Base-by-base conservation (phyloP, 495 filamentous ascomycete species). In the Aspergillus haitiensis region DNA sequence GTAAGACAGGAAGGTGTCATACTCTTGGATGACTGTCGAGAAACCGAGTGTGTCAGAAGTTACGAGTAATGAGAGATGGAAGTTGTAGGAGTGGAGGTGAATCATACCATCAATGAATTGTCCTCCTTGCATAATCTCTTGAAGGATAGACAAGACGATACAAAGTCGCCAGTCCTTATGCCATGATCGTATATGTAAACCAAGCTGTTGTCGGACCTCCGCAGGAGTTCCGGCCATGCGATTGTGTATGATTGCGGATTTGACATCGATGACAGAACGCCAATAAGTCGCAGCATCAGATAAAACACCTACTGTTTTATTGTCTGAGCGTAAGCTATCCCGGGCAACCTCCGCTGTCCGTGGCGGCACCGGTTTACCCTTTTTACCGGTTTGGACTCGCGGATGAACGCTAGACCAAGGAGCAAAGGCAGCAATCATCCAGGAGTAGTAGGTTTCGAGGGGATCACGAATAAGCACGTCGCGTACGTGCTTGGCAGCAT, bases 141-240 rank as follows among this genome's bases (percentile, higher is more conserved):
- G 78, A 10, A 96, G 67, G 2, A 96, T 68, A 6, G 88, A 80
- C 65, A 86, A 85, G 35, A 96, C 61, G 3, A 89, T 80, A 65
- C 91, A 90, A 36, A 85, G 75, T 66, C 85, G 81, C 94, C 94
- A 98, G 58, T 87, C 71, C 2, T 82, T 79, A 32, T 80, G 86
- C 89, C 93, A 94, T 6, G 76, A 70, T n/a, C 90, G 83, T 61
- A 98, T 88, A 1, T 80, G 81, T 81, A 92, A 85, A 3, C 93
- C 93, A 21, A 93, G 76, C 5, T 71, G 70, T 64, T 83, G 81
- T 48, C 85, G 71, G 16, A 73, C 62, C 52, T 76, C 75, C 18
- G 72, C 70, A 2, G 71, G 21, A n/a, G 59, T 78, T 63, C 72
- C 75, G 40, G 52, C 48, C 36, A 75, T 59, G 6, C 48, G 51